phyloP scores from a whole-genome alignment of 495 filamentous ascomycete species.

The Penicillium fimorum region DNA sequence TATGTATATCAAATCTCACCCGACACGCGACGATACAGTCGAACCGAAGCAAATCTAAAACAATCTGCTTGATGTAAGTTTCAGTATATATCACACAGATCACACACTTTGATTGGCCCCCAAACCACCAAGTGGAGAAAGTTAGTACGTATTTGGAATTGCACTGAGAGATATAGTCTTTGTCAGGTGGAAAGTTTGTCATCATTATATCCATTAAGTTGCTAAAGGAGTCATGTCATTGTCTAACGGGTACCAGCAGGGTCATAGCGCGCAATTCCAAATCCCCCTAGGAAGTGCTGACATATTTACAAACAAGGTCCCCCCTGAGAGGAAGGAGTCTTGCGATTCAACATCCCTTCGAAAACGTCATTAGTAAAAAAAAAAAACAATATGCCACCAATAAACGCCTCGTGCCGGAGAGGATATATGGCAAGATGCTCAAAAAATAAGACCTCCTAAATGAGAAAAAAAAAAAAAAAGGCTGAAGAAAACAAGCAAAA shows the following conservation, averaged over 20 bases:
- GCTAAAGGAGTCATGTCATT: not conserved
- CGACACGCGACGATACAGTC: not conserved
- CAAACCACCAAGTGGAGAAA: not conserved
- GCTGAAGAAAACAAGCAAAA: not conserved
- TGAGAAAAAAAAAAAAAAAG: not conserved
- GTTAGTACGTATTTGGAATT: constrained; percentile 5
- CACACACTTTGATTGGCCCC: not conserved
- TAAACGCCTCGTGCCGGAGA: not conserved
- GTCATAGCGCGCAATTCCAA: constrained; percentile 11
- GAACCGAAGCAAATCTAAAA: not conserved
- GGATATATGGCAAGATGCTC: constrained; percentile 2
- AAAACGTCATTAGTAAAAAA: not conserved
- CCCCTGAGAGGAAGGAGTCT: not conserved
- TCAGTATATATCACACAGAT: not conserved
- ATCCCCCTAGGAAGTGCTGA: not conserved
- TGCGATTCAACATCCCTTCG: not conserved
- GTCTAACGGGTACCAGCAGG: not conserved
- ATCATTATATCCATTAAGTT: not conserved
- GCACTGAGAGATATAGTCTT: not conserved
- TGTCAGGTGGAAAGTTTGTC: not conserved
- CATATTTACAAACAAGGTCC: constrained; percentile 4
- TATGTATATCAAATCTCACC: not conserved
- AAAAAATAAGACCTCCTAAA: not conserved
- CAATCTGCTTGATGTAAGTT: not conserved
- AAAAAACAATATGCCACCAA: not conserved